Evolutionary conservation across 2,329 filamentous ascomycete species (phyloP).

Genomic region (Colletotrichum tabaci): DNA sequence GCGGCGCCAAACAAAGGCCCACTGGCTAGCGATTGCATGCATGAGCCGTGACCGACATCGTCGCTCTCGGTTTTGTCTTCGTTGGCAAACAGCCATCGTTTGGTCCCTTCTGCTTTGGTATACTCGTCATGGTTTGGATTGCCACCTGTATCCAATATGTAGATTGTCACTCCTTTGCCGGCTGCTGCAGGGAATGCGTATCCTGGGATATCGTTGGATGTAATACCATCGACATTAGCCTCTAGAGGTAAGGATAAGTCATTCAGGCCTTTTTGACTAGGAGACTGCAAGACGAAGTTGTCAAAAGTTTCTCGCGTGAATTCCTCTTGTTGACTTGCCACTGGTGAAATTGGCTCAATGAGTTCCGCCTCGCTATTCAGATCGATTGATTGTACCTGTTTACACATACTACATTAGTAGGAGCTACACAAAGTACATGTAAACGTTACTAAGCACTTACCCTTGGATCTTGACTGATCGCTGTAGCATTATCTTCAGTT

Average conservation of each 20-base stretch:
- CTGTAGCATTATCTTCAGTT: neutral
- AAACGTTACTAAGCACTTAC: neutral
- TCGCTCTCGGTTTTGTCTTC: neutral
- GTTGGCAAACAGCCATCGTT: neutral
- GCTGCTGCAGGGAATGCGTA: neutral
- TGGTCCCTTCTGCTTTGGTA: neutral
- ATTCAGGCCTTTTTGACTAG: neutral
- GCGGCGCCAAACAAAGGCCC: neutral
- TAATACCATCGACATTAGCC: neutral
- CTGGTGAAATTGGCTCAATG: no score
- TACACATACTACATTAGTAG: neutral
- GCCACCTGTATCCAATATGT: neutral
- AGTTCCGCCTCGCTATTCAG: neutral
- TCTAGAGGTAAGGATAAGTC: neutral
- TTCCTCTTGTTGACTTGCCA: neutral
- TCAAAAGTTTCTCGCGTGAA: neutral
- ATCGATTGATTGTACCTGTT: neutral
- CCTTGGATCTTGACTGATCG: neutral
- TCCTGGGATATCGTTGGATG: neutral
- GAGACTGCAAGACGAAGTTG: neutral
- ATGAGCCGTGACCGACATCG: neutral
- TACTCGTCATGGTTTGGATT: neutral
- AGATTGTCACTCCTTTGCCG: slow-evolving; percentile 2
- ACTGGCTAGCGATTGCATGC: neutral
- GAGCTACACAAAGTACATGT: neutral